A percentile compares a stretch with the other conserved stretches of the same genome.
phyloP scores from a whole-genome alignment of 2,329 filamentous ascomycete species.

The Lasiodiplodia gonubiensis region DNA sequence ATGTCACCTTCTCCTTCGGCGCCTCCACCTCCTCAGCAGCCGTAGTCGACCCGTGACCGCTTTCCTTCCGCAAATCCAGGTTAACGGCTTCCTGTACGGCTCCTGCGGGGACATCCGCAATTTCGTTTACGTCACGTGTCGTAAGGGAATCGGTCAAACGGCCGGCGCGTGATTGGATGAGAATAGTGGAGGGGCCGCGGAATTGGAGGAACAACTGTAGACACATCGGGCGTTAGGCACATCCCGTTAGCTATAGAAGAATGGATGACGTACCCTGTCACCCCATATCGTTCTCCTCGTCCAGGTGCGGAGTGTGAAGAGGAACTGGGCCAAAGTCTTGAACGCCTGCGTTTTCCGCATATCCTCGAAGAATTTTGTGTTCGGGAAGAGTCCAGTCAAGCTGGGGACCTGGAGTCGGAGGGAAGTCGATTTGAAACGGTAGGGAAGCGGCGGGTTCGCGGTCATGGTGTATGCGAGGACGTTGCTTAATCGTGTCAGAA shows the following conservation, averaged over 20 bases:
- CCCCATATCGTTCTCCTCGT: constrained; percentile 87
- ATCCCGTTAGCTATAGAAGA: neutral
- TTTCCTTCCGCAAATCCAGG: constrained; percentile 40
- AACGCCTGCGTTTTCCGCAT: constrained; percentile 76
- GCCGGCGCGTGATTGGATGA: constrained; percentile 86
- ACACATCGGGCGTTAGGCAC: neutral
- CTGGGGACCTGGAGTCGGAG: constrained; percentile 79
- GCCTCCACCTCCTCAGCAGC: neutral
- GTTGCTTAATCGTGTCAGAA: constrained; percentile 60
- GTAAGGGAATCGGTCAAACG: constrained; percentile 79
- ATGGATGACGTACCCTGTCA: constrained; percentile 66
- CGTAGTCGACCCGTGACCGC: constrained; percentile 31
- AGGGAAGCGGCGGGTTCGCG: constrained; percentile 75
- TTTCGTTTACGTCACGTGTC: constrained; percentile 82
- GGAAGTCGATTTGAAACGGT: constrained; percentile 80
- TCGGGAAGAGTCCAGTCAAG: constrained; percentile 69
- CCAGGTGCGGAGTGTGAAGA: constrained; percentile 76
- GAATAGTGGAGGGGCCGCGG: constrained; percentile 80
- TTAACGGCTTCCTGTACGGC: constrained; percentile 66
- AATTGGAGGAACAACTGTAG: constrained; percentile 83
- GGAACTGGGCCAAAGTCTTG: constrained; percentile 67
- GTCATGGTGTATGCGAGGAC: constrained; percentile 88
- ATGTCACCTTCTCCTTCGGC: constrained; percentile 19
- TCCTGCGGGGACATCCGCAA: constrained; percentile 81
- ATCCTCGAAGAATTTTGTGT: constrained; percentile 71